Evolutionary conservation across 2,329 filamentous ascomycete genomes (phyloP).

Genomic region (Exophiala xenobiotica): DNA sequence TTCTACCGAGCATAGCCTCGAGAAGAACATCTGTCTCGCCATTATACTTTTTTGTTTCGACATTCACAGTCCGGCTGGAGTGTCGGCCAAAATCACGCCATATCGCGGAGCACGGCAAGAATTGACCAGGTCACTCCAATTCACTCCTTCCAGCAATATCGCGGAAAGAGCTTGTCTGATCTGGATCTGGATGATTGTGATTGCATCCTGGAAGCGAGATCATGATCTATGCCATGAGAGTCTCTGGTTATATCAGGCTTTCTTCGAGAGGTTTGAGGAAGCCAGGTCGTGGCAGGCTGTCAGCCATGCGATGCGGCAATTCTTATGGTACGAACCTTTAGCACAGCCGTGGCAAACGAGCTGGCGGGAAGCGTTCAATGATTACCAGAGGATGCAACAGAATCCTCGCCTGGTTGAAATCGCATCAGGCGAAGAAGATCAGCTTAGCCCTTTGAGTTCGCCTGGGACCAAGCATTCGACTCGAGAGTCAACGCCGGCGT

Average conservation of each 20-base stretch:
- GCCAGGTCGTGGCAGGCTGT: slow-evolving; percentile 11
- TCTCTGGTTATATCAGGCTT: background rate
- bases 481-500: slow-evolving; percentile 1
- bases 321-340: slow-evolving; percentile 20
- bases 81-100: slow-evolving; percentile 9
- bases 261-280: slow-evolving; percentile 17
- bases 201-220: slow-evolving; percentile 13
- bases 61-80: slow-evolving; percentile 7
- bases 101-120: slow-evolving; percentile 18
- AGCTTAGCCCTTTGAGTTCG: background rate
- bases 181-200: slow-evolving; percentile 21
- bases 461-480: background rate
- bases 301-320: slow-evolving; percentile 13
- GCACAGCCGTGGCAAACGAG: slow-evolving; percentile 3
- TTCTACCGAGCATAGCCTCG: slow-evolving; percentile 18
- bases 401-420: background rate
- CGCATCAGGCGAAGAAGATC: background rate
- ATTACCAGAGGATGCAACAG: background rate
- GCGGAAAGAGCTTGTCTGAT: slow-evolving; percentile 14
- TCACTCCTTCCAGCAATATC: background rate
- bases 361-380: slow-evolving; percentile 11
- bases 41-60: slow-evolving; percentile 22
- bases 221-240: background rate
- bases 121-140: slow-evolving; percentile 17
- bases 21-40: slow-evolving; percentile 19